Percentiles rank a stretch among this genome's conserved stretches.
These are phyloP conservation scores for Nemania abortiva DNA, from an alignment of 2,329 filamentous ascomycete genomes.

Conservation along the genomic window DNA sequence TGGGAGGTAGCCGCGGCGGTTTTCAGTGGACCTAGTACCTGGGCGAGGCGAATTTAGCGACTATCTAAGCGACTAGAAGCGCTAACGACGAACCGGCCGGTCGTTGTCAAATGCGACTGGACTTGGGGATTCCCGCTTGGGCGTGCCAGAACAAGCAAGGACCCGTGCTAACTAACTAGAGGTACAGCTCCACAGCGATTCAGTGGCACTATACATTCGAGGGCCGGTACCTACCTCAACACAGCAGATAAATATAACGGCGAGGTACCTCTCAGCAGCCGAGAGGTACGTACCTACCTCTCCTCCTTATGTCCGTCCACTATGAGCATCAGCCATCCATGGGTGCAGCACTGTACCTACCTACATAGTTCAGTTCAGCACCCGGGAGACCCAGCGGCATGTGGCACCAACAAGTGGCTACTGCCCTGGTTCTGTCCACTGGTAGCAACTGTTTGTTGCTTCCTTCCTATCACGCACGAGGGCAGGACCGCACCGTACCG, in stretches of 20 bases:
- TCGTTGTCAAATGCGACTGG: conserved; percentile 41
- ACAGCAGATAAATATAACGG: conserved; percentile 14
- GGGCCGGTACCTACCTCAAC: conserved; percentile 26
- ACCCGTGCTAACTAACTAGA: conserved; percentile 28
- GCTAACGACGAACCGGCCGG: conserved; percentile 41
- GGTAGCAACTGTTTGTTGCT: conserved; percentile 14
- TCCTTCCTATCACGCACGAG: conserved; percentile 29
- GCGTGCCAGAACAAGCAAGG: conserved; percentile 39
- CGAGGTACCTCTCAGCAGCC: conserved; percentile 22
- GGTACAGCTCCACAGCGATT: neutral
- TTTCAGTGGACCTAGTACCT: conserved; percentile 30
- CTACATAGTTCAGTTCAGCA: conserved; percentile 1
- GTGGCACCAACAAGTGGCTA: conserved; percentile 34
- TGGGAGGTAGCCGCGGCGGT: conserved; percentile 30
- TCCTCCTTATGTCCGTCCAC: conserved; percentile 14
- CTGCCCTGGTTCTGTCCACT: conserved; percentile 33
- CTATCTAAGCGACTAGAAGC: conserved; percentile 35
- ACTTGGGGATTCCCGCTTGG: conserved; percentile 40
- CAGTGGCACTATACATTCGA: neutral
- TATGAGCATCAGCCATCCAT: conserved; percentile 10
- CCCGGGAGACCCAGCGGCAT: conserved; percentile 25
- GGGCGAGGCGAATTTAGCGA: conserved; percentile 33
- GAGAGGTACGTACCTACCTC: conserved; percentile 6
- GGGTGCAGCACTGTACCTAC: neutral
- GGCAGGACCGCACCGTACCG: conserved; percentile 29